Conservation (phyloP, 1,139 yeast species). For the Taphrina deformans region DNA sequence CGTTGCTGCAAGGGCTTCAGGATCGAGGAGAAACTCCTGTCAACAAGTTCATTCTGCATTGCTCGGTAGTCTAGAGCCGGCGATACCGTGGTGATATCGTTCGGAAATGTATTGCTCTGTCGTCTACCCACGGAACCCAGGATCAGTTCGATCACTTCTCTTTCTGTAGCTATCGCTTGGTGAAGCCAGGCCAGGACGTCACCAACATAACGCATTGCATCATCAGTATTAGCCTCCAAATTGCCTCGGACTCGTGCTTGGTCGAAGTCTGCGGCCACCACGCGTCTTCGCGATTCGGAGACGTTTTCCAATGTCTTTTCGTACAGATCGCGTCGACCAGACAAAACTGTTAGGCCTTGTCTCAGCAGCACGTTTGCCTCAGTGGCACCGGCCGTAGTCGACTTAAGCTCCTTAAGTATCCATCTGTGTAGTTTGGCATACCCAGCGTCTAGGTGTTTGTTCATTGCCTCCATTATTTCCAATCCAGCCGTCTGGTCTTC, state of each 20-base stretch:
- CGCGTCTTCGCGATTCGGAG: slow-evolving; percentile 44
- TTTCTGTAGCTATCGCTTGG: slow-evolving; percentile 83
- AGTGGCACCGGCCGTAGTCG: slow-evolving; percentile 39
- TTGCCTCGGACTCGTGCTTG: slow-evolving; percentile 59
- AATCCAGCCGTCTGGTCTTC: slow-evolving; percentile 73
- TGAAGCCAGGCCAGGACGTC: slow-evolving; percentile 89
- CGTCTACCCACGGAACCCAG: slow-evolving; percentile 48
- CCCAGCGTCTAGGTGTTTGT: slow-evolving; percentile 55
- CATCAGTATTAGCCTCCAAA: slow-evolving; percentile 68
- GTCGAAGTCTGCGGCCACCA: slow-evolving; percentile 50
- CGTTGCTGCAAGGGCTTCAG: slow-evolving; percentile 42
- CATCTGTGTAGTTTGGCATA: slow-evolving; percentile 53
- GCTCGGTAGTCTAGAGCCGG: slow-evolving; percentile 2
- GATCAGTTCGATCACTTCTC: slow-evolving; percentile 65
- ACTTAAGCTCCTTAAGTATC: slow-evolving; percentile 46
- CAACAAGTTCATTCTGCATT: slow-evolving; percentile 24
- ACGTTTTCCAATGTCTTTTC: slow-evolving; percentile 45
- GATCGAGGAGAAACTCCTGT: slow-evolving; percentile 14
- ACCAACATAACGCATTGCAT: slow-evolving; percentile 78
- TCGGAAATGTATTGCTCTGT: slow-evolving; percentile 38
- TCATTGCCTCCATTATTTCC: slow-evolving; percentile 64
- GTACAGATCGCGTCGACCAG: slow-evolving; percentile 47
- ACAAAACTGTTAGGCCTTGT: slow-evolving; percentile 44
- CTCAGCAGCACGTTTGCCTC: slow-evolving; percentile 39
- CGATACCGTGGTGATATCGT: not conserved